These are phyloP conservation scores for Penicillium turbatum DNA, from an alignment of 495 filamentous ascomycete species.

Conservation along the genomic window DNA sequence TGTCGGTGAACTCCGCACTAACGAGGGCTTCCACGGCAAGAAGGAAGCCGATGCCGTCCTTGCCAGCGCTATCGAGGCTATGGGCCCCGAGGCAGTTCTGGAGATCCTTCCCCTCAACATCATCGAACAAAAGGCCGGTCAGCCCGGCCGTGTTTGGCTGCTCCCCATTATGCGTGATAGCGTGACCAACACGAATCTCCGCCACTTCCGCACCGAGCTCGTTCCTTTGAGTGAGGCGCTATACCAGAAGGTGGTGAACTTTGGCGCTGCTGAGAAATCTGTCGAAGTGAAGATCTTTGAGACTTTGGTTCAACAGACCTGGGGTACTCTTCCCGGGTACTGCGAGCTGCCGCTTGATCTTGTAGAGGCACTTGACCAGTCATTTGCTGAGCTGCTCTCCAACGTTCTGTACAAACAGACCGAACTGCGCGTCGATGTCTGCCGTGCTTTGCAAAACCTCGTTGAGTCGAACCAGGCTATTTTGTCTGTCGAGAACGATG, in stretches of 20 bases:
- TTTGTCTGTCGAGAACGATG: conserved; percentile 51
- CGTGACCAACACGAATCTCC: conserved; percentile 76
- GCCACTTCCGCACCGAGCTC: conserved; percentile 79
- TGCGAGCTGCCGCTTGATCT: conserved; percentile 87
- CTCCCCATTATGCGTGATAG: conserved; percentile 83
- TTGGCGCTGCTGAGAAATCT: conserved; percentile 73
- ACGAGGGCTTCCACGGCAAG: conserved; percentile 87
- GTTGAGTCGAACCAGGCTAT: conserved; percentile 89
- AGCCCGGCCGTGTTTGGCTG: conserved; percentile 90
- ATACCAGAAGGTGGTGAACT: conserved; percentile 81
- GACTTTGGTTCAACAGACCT: conserved; percentile 91
- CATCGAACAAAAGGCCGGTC: conserved; percentile 63
- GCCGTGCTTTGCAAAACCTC: conserved; percentile 74
- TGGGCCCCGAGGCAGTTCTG: conserved; percentile 81
- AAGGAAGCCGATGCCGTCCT: conserved; percentile 91
- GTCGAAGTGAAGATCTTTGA: conserved; percentile 97
- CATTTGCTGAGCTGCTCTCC: conserved; percentile 85
- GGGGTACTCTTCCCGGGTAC: conserved; percentile 92
- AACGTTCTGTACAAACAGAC: conserved; percentile 91
- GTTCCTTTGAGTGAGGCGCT: conserved; percentile 85
- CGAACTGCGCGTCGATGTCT: conserved; percentile 79
- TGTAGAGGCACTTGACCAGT: conserved; percentile 69
- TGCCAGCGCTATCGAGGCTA: conserved; percentile 75
- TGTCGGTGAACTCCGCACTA: conserved; percentile 82
- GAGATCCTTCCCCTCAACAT: conserved; percentile 82